phyloP scores from a whole-genome alignment of 495 filamentous ascomycete genomes.

The Tuber brumale region DNA sequence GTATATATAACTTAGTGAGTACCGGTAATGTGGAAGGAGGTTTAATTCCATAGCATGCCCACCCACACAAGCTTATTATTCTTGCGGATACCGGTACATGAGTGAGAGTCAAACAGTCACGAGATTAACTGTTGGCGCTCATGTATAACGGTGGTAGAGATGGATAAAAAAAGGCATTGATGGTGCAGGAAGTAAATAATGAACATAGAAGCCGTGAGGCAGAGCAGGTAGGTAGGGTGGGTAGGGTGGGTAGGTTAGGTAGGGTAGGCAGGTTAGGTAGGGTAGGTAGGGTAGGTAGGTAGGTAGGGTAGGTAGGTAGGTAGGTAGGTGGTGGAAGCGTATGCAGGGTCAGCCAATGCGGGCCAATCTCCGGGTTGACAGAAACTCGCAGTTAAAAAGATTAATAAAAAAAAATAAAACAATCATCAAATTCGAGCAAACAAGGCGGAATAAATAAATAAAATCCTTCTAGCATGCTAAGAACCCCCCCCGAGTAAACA shows the following conservation, averaged over 20 bases:
- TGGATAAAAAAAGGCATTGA: neutral
- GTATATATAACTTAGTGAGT: neutral
- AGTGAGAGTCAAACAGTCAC: neutral
- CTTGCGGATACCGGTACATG: neutral
- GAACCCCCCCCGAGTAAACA: neutral
- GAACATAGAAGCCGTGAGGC: neutral
- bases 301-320: neutral
- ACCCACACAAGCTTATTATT: neutral
- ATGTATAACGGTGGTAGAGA: neutral
- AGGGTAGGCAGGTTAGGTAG: neutral
- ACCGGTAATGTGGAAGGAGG: neutral
- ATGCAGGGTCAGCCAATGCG: neutral
- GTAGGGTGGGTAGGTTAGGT: neutral
- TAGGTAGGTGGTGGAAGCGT: neutral
- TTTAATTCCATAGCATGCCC: neutral
- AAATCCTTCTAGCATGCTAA: neutral
- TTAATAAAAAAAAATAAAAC: neutral
- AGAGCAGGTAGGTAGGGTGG: neutral
- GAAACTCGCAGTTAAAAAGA: neutral
- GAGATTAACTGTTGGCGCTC: neutral
- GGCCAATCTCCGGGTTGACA: neutral
- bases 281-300: neutral
- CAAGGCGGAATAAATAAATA: neutral
- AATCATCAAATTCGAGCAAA: neutral
- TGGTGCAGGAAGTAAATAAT: neutral